Conservation (phyloP, 148 eudicot species). For the Silene conica region DNA sequence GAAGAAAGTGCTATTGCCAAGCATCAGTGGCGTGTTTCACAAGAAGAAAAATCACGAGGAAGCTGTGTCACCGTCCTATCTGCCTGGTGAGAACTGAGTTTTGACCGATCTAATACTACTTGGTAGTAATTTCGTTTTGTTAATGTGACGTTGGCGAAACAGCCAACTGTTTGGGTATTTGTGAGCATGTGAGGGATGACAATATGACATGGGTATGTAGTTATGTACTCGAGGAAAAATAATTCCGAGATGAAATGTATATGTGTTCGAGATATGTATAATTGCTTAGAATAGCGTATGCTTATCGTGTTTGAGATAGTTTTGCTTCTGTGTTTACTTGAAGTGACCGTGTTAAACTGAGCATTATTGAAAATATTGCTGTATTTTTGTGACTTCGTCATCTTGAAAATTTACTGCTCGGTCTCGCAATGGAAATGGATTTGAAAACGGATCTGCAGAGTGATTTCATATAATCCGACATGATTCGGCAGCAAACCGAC, state of each 20-base stretch:
- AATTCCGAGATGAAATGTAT: constrained; percentile 18
- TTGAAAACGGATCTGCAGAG: too few relatives aligned
- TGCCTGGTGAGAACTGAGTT: constrained; percentile 48
- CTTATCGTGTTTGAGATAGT: neutral
- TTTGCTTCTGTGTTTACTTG: neutral
- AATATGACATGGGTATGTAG: too few relatives aligned
- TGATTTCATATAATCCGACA: too few relatives aligned
- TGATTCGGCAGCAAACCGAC: too few relatives aligned
- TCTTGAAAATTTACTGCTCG: too few relatives aligned
- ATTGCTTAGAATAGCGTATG: constrained; percentile 18
- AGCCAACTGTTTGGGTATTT: constrained; percentile 7
- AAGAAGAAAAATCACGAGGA: constrained; percentile 63
- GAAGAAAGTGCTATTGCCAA: constrained; percentile 58
- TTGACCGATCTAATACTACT: neutral
- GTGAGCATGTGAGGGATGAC: constrained; percentile 1
- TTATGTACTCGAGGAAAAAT: neutral
- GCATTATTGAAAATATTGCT: neutral
- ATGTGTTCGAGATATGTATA: constrained; percentile 11
- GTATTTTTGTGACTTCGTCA: too few relatives aligned
- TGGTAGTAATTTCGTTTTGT: neutral
- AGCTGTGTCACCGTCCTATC: constrained; percentile 57
- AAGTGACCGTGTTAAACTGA: neutral
- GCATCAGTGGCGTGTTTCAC: constrained; percentile 55
- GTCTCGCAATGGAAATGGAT: too few relatives aligned
- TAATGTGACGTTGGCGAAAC: neutral